Percentiles rank a stretch among this genome's conserved stretches.
These are phyloP conservation scores for Fraxinus latifolia DNA, from an alignment of 305 asterid species.

Conservation along the genomic window DNA sequence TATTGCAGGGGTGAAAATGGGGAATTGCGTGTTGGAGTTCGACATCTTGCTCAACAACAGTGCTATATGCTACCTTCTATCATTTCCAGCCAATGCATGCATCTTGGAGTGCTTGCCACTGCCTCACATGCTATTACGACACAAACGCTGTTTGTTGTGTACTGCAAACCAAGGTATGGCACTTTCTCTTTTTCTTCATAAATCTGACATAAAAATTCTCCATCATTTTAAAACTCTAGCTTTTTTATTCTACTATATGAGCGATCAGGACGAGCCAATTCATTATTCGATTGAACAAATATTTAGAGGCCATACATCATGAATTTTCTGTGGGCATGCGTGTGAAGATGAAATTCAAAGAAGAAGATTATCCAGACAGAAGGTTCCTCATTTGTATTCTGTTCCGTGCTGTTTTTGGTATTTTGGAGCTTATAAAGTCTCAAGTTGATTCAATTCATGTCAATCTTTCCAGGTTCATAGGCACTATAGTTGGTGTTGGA, in stretches of 20 bases:
- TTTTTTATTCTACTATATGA: neutral
- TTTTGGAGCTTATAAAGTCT: neutral
- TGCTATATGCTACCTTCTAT: slow-evolving; percentile 71
- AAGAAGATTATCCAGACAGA: slow-evolving; percentile 80
- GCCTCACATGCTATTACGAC: slow-evolving; percentile 77
- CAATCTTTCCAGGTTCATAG: slow-evolving; percentile 54
- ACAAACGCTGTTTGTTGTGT: slow-evolving; percentile 59
- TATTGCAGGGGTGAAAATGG: slow-evolving; percentile 54
- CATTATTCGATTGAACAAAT: slow-evolving; percentile 70
- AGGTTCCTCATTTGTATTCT: slow-evolving; percentile 34
- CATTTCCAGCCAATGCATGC: slow-evolving; percentile 91
- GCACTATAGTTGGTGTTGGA: slow-evolving; percentile 53
- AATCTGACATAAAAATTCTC: neutral
- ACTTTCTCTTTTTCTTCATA: neutral
- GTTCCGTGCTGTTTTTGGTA: neutral
- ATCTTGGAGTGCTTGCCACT: slow-evolving; percentile 83
- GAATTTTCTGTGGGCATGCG: slow-evolving; percentile 71
- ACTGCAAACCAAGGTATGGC: slow-evolving; percentile 73
- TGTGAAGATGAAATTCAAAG: slow-evolving; percentile 75
- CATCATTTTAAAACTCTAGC: neutral
- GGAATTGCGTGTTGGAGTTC: slow-evolving; percentile 72
- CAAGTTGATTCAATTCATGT: neutral
- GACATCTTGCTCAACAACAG: slow-evolving; percentile 63
- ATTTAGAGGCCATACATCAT: slow-evolving; percentile 50
- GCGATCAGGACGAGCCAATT: slow-evolving; percentile 66